Percentiles rank a stretch among this genome's conserved stretches.
Evolutionary conservation across 805 yeast species (phyloP).

Genomic region (Wickerhamomyces xylosicus): DNA sequence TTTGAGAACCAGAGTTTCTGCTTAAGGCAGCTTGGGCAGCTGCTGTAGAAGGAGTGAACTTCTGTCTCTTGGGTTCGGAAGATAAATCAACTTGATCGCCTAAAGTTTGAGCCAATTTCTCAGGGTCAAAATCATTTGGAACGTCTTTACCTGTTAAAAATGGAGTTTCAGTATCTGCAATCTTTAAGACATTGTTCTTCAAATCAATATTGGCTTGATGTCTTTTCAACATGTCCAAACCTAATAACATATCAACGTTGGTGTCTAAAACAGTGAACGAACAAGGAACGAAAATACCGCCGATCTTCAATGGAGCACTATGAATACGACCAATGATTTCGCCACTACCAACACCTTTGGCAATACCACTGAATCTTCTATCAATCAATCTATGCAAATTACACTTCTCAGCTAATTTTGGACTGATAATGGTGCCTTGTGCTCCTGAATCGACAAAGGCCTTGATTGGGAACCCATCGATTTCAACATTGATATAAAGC

Average conservation of each 20-base stretch:
- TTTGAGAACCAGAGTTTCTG: constrained; percentile 6
- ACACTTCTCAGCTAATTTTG: constrained; percentile 62
- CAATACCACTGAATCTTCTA: constrained; percentile 68
- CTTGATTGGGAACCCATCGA: constrained; percentile 72
- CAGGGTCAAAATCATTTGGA: constrained; percentile 24
- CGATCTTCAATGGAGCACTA: constrained; percentile 77
- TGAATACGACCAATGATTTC: constrained; percentile 78
- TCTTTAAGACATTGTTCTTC: constrained; percentile 46
- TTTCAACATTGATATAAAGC: constrained; percentile 70
- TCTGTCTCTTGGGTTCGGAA: background rate
- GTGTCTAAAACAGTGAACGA: constrained; percentile 66
- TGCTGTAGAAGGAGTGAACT: constrained; percentile 9
- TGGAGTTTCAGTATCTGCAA: constrained; percentile 64
- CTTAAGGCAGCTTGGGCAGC: constrained; percentile 14
- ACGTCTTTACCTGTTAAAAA: constrained; percentile 70
- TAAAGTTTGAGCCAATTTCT: background rate
- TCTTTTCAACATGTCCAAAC: constrained; percentile 85
- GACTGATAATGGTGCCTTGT: constrained; percentile 76
- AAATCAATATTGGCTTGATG: constrained; percentile 80
- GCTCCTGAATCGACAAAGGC: constrained; percentile 98
- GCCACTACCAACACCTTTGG: constrained; percentile 83
- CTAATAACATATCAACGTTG: constrained; percentile 65
- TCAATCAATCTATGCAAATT: constrained; percentile 70
- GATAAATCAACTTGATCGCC: background rate
- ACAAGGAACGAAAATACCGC: constrained; percentile 51